A percentile compares a stretch with the other conserved stretches of the same genome.
phyloP scores from a whole-genome alignment of 2,329 filamentous ascomycete genomes.

The Pezizomycotina sp. region DNA sequence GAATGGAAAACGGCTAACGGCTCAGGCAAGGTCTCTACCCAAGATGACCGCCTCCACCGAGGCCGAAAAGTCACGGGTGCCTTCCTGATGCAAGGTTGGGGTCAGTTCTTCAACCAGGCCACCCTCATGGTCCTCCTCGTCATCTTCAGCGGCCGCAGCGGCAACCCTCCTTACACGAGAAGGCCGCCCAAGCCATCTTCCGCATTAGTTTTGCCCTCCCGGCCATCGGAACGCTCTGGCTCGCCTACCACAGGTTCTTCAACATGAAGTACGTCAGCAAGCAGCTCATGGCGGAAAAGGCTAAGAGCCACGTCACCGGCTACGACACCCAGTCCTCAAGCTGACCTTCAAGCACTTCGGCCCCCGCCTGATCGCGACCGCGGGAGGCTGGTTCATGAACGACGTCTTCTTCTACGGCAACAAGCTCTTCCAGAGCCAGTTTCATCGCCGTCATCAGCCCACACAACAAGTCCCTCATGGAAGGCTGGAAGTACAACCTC shows the following conservation, averaged over 20 bases:
- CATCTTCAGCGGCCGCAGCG: constrained; percentile 63
- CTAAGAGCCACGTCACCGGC: constrained; percentile 70
- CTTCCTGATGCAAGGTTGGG: constrained; percentile 98
- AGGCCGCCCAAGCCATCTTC: constrained; percentile 78
- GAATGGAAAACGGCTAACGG: constrained; percentile 82
- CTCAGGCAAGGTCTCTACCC: constrained; percentile 73
- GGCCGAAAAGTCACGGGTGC: constrained; percentile 89
- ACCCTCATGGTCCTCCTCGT: constrained; percentile 71
- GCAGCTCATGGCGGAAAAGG: constrained; percentile 68
- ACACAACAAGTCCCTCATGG: constrained; percentile 56
- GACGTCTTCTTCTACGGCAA: constrained; percentile 99
- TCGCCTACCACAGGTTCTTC: constrained; percentile 88
- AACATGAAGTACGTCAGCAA: constrained; percentile 84
- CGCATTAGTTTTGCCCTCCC: constrained; percentile 84
- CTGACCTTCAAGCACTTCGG: constrained; percentile 71
- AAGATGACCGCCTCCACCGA: constrained; percentile 84
- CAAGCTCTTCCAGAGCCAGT: constrained; percentile 88
- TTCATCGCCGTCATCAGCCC: constrained; percentile 69
- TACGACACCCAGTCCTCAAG: constrained; percentile 69
- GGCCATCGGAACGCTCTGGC: constrained; percentile 78
- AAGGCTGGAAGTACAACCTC: constrained; percentile 80
- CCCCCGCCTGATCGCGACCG: constrained; percentile 68
- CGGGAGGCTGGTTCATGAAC: constrained; percentile 85
- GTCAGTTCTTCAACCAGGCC: constrained; percentile 86
- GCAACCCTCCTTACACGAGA: constrained; percentile 52